Conservation (phyloP, 768 basidiomycete species). For the Mycena polygramma region DNA sequence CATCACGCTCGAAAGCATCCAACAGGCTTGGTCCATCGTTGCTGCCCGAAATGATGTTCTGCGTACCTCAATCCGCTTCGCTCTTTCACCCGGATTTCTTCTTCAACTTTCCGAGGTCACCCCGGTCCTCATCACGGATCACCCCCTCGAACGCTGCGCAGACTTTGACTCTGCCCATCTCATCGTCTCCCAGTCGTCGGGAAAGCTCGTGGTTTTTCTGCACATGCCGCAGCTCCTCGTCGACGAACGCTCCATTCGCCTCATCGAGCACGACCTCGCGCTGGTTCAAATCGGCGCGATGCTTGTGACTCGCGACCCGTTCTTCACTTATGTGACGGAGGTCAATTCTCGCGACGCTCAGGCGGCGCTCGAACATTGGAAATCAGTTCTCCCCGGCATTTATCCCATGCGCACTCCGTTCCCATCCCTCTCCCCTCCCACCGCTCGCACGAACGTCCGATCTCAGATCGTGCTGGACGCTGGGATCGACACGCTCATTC, state of each 20-base stretch:
- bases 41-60: not conserved
- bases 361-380: not conserved
- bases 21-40: not conserved
- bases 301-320: not conserved
- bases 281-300: not conserved
- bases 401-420: not conserved
- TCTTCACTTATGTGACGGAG: slow-evolving; percentile 1
- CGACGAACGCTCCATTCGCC: slow-evolving; percentile 1
- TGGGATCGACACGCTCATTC: not conserved
- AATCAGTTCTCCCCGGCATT: not conserved
- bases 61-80: slow-evolving; percentile 1
- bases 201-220: not conserved
- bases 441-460: not conserved
- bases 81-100: not conserved
- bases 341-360: not conserved
- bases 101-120: not conserved
- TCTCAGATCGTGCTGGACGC: not conserved
- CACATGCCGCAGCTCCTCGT: slow-evolving; percentile 3
- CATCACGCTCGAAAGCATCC: slow-evolving; percentile 2
- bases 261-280: slow-evolving; percentile 2
- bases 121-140: not conserved
- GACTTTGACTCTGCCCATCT: slow-evolving; percentile 1
- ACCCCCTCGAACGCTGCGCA: slow-evolving; percentile 3
- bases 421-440: not conserved
- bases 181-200: not conserved